Evolutionary conservation across 805 yeast species (phyloP).

Genomic region (Pichia scutulata): DNA sequence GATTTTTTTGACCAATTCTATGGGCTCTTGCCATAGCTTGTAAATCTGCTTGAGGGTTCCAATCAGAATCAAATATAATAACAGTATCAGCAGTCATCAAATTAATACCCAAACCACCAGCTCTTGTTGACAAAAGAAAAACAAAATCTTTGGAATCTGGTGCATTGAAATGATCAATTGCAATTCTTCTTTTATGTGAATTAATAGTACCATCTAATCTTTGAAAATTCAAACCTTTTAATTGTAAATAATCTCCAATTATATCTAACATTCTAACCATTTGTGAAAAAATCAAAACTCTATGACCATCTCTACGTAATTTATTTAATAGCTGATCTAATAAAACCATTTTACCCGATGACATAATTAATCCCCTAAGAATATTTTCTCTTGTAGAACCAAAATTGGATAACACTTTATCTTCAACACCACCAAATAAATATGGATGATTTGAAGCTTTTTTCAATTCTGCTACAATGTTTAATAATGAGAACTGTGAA

Average conservation of each 20-base stretch:
- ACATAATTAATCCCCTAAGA: slow-evolving; percentile 89
- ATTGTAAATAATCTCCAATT: slow-evolving; percentile 82
- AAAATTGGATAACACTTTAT: slow-evolving; percentile 61
- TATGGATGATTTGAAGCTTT: slow-evolving; percentile 98
- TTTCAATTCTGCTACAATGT: slow-evolving; percentile 91
- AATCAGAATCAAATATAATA: slow-evolving; percentile 93
- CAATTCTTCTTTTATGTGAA: slow-evolving; percentile 83
- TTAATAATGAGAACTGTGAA: slow-evolving; percentile 76
- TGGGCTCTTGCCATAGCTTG: slow-evolving; percentile 99
- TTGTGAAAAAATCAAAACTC: slow-evolving; percentile 91
- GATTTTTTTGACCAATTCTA: slow-evolving; percentile 98
- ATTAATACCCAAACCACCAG: slow-evolving; percentile 98
- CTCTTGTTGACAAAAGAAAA: slow-evolving; percentile 86
- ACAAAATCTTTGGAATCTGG: slow-evolving; percentile 89
- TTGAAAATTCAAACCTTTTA: slow-evolving; percentile 84
- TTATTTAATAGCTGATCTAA: slow-evolving; percentile 82
- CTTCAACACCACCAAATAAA: slow-evolving; percentile 88
- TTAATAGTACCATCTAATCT: slow-evolving; percentile 96
- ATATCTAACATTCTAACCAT: slow-evolving; percentile 97
- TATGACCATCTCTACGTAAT: slow-evolving; percentile 86
- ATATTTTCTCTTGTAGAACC: slow-evolving; percentile 68
- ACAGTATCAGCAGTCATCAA: slow-evolving; percentile 99
- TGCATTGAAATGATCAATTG: slow-evolving; percentile 94
- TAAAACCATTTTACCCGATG: slow-evolving; percentile 96
- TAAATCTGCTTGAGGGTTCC: slow-evolving; percentile 99